These are phyloP conservation scores for Xylariaceae sp. DNA, from an alignment of 2,329 filamentous ascomycete genomes.

Conservation along the genomic window DNA sequence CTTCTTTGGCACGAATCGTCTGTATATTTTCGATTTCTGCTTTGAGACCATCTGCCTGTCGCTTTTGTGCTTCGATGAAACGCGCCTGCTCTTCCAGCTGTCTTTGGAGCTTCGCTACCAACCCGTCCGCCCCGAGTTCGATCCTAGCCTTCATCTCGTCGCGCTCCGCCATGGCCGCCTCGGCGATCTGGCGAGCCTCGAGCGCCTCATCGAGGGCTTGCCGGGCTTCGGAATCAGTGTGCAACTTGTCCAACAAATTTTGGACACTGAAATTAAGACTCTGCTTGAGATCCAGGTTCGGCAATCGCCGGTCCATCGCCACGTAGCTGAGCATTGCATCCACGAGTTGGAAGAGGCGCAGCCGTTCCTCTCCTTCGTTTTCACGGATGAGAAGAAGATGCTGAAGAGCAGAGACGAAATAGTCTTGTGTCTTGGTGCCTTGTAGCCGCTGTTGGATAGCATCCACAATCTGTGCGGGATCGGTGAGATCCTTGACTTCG, in stretches of 20 bases:
- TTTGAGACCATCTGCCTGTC: constrained; percentile 83
- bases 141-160: constrained; percentile 89
- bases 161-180: constrained; percentile 90
- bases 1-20: constrained; percentile 78
- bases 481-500: constrained; percentile 85
- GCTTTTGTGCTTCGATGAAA: constrained; percentile 81
- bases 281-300: constrained; percentile 97
- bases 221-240: constrained; percentile 91
- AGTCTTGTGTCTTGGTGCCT: constrained; percentile 83
- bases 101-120: constrained; percentile 88
- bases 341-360: constrained; percentile 95
- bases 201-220: constrained; percentile 88
- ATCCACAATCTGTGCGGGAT: constrained; percentile 89
- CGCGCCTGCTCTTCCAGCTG: constrained; percentile 89
- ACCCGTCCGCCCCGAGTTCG: constrained; percentile 84
- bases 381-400: constrained; percentile 90
- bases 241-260: constrained; percentile 87
- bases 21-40: constrained; percentile 84
- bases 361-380: constrained; percentile 83
- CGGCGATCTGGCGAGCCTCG: constrained; percentile 86
- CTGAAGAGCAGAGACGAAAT: constrained; percentile 92
- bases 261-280: constrained; percentile 97
- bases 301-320: constrained; percentile 91
- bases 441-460: constrained; percentile 82
- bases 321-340: constrained; percentile 99